Conservation (phyloP, 306 rosid species). For the Vigna hirtella region DNA sequence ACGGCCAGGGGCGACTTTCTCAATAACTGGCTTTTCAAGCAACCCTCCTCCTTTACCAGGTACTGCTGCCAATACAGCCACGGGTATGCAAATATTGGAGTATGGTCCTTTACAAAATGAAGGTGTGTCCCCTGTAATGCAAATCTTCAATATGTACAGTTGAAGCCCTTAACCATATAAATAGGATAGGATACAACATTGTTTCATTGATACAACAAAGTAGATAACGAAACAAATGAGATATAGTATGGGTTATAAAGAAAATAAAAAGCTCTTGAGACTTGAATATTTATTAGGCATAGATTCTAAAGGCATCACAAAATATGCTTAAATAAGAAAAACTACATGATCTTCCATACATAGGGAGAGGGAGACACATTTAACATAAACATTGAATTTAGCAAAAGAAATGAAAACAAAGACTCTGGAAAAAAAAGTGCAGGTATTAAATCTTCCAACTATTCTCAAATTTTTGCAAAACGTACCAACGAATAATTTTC, state of each 20-base stretch:
- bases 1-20: slow-evolving; percentile 64
- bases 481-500: background rate
- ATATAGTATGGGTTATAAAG: slow-evolving; percentile 4
- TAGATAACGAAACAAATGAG: slow-evolving; percentile 22
- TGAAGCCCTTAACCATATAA: slow-evolving; percentile 24
- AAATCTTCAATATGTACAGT: slow-evolving; percentile 33
- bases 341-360: background rate
- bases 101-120: slow-evolving; percentile 63
- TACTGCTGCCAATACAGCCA: slow-evolving; percentile 54
- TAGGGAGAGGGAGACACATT: background rate
- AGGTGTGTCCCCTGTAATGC: slow-evolving; percentile 64
- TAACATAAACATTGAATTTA: background rate
- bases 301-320: background rate
- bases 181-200: slow-evolving; percentile 24
- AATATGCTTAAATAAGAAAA: slow-evolving; percentile 4
- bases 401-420: background rate
- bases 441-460: slow-evolving; percentile 8
- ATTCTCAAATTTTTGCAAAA: slow-evolving; percentile 3
- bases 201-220: background rate
- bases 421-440: background rate
- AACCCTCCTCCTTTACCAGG: slow-evolving; percentile 72
- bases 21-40: slow-evolving; percentile 69
- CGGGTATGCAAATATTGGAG: slow-evolving; percentile 56
- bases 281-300: slow-evolving; percentile 1
- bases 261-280: background rate